Evolutionary conservation across 768 basidiomycete species (phyloP).

Genomic region (Psilocybe cyanescens): DNA sequence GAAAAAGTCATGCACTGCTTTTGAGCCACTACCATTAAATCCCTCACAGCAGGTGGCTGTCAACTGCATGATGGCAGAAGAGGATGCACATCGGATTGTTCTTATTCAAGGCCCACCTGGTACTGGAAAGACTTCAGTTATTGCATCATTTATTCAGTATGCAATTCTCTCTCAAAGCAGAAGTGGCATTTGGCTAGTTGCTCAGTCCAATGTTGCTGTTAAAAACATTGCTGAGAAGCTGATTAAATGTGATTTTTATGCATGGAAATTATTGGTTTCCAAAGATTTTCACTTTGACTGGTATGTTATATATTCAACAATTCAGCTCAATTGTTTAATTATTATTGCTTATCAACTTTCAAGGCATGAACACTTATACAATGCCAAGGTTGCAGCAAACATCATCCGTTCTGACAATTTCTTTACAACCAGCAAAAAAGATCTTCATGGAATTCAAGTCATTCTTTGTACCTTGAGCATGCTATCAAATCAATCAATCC

Average conservation of each 20-base stretch:
- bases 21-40: constrained; percentile 34
- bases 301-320: constrained; percentile 37
- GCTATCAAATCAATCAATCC: constrained; percentile 52
- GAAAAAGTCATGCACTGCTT: neutral
- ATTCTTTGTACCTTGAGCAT: constrained; percentile 80
- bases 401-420: constrained; percentile 56
- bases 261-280: constrained; percentile 77
- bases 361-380: constrained; percentile 86
- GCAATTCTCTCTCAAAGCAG: constrained; percentile 39
- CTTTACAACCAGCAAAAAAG: constrained; percentile 13
- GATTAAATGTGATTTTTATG: constrained; percentile 47
- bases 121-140: constrained; percentile 77
- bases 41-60: constrained; percentile 51
- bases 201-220: constrained; percentile 87
- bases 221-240: constrained; percentile 90
- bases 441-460: constrained; percentile 50
- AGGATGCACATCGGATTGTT: constrained; percentile 39
- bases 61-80: constrained; percentile 47
- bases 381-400: constrained; percentile 41
- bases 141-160: constrained; percentile 61
- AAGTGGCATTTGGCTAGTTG: constrained; percentile 75
- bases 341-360: neutral
- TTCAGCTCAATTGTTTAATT: constrained; percentile 7
- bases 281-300: constrained; percentile 66
- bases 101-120: constrained; percentile 65